Base-by-base conservation (phyloP, 1,284 basidiomycete genomes). In the Ceratobasidium sp. region DNA sequence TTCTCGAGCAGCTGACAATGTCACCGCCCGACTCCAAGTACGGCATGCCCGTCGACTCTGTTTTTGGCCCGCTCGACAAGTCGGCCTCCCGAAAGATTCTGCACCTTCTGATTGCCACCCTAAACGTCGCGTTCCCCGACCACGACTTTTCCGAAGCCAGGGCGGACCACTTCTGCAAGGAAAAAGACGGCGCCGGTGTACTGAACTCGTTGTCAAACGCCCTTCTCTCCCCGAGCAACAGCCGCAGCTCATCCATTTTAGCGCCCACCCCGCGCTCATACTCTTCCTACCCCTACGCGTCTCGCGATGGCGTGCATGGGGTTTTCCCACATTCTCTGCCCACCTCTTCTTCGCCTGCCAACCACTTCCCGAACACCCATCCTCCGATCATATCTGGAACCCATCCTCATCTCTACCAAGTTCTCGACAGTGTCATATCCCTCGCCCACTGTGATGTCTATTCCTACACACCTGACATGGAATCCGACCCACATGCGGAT, bases 121-220 rank as follows among this genome's bases (percentile, higher is more conserved):
- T 99, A 82, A 99, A 99, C 86, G 91, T 96, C 82, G 97, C 97
- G 2, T 99, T 98, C 84, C 97, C 97, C 0, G 97, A 99, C 88
- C 92, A 99, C 86, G 97, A 99, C 84, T 99, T 99, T 86, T 95
- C 94, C 28, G 93, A 95, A 82, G 94, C 98, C 74, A 91, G 94
- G 48, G 95, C 96, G 0, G 93, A 93, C 44, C 95, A 98, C 82
- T 99, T 99, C 84, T 93, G 91, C 85, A 93, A 91, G 80, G 93
- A 96, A 83, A 90, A 94, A 85, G 92, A 87, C 73, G 84, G 83
- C 56, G 91, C 93, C 1, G 89, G 87, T 82, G 93, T 96, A 48
- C 90, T 96, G 77, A 93, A 93, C 81, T 90, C 93, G 1, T 89
- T 96, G 77, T 94, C 93, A 84, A 93, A 91, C 71, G 94, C 95